These are phyloP conservation scores for Artomyces pyxidatus DNA, from an alignment of 768 basidiomycete species.

Conservation along the genomic window DNA sequence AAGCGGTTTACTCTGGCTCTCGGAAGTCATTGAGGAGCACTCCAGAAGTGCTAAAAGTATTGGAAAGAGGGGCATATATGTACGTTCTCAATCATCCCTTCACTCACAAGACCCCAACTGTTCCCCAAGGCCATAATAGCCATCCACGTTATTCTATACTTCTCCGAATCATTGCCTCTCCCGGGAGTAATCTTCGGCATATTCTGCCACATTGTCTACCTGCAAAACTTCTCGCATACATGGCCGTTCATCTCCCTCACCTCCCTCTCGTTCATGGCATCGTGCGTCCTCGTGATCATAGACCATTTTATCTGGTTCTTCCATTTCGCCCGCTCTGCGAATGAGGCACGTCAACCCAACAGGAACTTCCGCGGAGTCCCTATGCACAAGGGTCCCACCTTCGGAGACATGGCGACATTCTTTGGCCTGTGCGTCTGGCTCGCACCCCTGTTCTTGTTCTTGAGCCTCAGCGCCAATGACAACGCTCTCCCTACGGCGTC, in stretches of 20 bases:
- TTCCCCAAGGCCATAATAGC: constrained; percentile 60
- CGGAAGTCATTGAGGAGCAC: constrained; percentile 94
- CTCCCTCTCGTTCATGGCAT: constrained; percentile 76
- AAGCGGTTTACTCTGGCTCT: constrained; percentile 87
- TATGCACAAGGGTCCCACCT: constrained; percentile 25
- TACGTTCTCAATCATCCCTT: constrained; percentile 31
- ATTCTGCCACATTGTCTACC: constrained; percentile 78
- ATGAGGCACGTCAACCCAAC: constrained; percentile 47
- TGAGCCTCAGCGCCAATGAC: constrained; percentile 95
- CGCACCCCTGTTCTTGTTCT: constrained; percentile 87
- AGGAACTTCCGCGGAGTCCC: constrained; percentile 36
- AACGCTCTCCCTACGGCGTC: constrained; percentile 69
- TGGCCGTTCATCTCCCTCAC: constrained; percentile 95
- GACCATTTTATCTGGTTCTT: constrained; percentile 98
- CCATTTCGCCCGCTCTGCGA: constrained; percentile 73
- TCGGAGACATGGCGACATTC: constrained; percentile 76
- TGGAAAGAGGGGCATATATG: constrained; percentile 85
- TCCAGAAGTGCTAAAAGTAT: constrained; percentile 71
- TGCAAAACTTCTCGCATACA: constrained; percentile 80
- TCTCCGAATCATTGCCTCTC: constrained; percentile 76
- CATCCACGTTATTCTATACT: constrained; percentile 69
- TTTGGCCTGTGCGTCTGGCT: constrained; percentile 85
- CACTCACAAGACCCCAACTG: background rate
- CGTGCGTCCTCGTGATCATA: constrained; percentile 73
- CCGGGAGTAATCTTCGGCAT: constrained; percentile 72